phyloP scores from a whole-genome alignment of 2,329 filamentous ascomycete species.

The Colletotrichum kahawae region DNA sequence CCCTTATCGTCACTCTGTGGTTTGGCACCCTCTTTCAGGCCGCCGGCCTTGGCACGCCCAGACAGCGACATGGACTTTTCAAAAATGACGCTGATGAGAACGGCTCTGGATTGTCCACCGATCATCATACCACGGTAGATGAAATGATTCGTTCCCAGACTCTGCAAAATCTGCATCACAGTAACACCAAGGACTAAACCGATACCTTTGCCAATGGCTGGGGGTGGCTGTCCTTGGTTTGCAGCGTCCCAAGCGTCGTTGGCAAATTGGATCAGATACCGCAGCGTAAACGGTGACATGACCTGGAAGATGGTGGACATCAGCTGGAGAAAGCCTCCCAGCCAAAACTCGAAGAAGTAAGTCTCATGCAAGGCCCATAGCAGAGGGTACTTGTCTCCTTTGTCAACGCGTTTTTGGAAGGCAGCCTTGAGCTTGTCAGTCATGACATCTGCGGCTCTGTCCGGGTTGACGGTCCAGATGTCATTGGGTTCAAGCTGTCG shows the following conservation, averaged over 20 bases:
- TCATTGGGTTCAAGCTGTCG: conserved; percentile 83
- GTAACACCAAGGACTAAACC: conserved; percentile 86
- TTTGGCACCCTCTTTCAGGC: conserved; percentile 51
- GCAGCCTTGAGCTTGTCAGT: conserved; percentile 68
- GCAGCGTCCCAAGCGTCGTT: conserved; percentile 76
- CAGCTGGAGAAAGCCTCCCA: conserved; percentile 81
- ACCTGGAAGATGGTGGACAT: conserved; percentile 78
- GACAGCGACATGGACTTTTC: conserved; percentile 92
- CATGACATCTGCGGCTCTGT: conserved; percentile 74
- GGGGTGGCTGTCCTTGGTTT: conserved; percentile 53
- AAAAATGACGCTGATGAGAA: conserved; percentile 86
- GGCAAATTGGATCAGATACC: conserved; percentile 87
- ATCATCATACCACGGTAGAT: conserved; percentile 92
- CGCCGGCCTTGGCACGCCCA: conserved; percentile 85
- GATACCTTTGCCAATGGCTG: conserved; percentile 76
- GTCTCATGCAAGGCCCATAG: conserved; percentile 85
- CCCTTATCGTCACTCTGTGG: conserved; percentile 48
- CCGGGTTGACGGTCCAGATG: conserved; percentile 87
- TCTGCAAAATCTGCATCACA: conserved; percentile 83
- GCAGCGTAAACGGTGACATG: conserved; percentile 82
- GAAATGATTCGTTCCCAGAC: conserved; percentile 85
- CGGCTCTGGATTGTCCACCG: conserved; percentile 81
- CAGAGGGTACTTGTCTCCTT: conserved; percentile 75
- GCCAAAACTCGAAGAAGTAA: conserved; percentile 82
- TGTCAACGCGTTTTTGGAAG: conserved; percentile 71